Evolutionary conservation across 208 protist genomes (phyloP), one percentile per base, ranked within the genome.

Genomic region (Acanthamoeba comandoni): DNA sequence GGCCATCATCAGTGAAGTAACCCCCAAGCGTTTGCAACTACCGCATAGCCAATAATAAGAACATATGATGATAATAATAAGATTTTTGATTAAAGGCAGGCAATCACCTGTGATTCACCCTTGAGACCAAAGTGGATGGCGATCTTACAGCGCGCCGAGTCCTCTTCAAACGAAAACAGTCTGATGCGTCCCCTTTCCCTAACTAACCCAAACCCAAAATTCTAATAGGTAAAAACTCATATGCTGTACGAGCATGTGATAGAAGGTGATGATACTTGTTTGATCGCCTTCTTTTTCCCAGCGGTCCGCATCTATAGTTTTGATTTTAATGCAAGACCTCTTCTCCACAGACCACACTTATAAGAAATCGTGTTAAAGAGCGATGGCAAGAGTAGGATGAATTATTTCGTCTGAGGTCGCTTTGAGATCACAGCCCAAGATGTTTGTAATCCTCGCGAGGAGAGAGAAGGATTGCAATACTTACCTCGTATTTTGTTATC

Each of bases 401-500:
- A 43, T 43, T 1, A 43, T 1, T 43, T 7, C 35, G 5, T 43
- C 35, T 43, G 35, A 43, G 35, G 5, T 43, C 35, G 35, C 35
- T 43, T 43, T 43, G 35, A 43, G 35, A 43, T 43, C 2, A 43
- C 35, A 43, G 35, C 35, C 35, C 35, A 43, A 43, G 35, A 43
- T 43, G 1, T 1, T 43, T 43, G 5, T 43, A 43, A 43, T 5
- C 35, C 35, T 43, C 35, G 35, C 35, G 1, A 77, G n/a, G n/a
- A 77, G 39, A 0, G 22, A 51, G 22, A 48, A n/a, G n/a, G n/a
- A 51, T 22, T 39, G 35, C 12, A 69, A 39, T 11, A 9, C 2
- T n/a, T 26, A 90, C 82, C 82, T 75, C 82, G 29, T 8, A 90
- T 69, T 65, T 90, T 90, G 57, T 90, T 90, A 51, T 90, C 82